Evolutionary conservation across 257 asterid species (phyloP), one percentile per base, ranked within the genome.

Genomic region (Ballota nigra): DNA sequence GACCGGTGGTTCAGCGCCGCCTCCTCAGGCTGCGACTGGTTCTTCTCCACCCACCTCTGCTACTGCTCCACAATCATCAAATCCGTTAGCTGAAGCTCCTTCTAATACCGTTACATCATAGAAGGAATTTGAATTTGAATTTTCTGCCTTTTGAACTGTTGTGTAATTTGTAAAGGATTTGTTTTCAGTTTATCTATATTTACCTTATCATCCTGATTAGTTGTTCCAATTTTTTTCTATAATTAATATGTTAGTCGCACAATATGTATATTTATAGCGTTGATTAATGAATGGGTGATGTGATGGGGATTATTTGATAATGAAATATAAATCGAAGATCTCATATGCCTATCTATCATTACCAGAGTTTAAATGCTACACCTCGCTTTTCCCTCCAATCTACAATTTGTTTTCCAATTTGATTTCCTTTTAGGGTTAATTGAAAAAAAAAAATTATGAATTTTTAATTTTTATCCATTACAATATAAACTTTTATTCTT

Each of bases 31-130:
- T 47, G 20, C 3, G 1, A 10, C 55, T 1, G 69, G 20, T 10
- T 11, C 66, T 22, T 12, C 73, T 63, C 8, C 61, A 53, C 16
- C 13, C 41, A 18, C 16, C 40, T 1, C 20, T 28, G 63, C 64
- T 10, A 4, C 57, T 10, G n/a, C 47, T n/a, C 47, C 74, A 5
- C 2, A 26, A 62, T 38, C 69, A 15, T 26, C 75, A 51, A 33
- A 33, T 52, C 43, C 66, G 33, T 4, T 26, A 4, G 56, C 34
- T 41, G 55, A 22, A 1, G 72, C 75, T 68, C 72, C 82, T 13
- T n/a, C 74, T 20, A 9, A 5, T 19, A 19, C 34, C 60, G 4
- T 55, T 61, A 13, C 41, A 61, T 8, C 8, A 20, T 53, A 38
- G 28, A 38, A 49, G 70, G 16, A 36, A n/a, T 41, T 41, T 41